Percentiles rank a stretch among this genome's conserved stretches.
Evolutionary conservation across 75 land plant genomes (phyloP).

Genomic region (Sequoia sempervirens): DNA sequence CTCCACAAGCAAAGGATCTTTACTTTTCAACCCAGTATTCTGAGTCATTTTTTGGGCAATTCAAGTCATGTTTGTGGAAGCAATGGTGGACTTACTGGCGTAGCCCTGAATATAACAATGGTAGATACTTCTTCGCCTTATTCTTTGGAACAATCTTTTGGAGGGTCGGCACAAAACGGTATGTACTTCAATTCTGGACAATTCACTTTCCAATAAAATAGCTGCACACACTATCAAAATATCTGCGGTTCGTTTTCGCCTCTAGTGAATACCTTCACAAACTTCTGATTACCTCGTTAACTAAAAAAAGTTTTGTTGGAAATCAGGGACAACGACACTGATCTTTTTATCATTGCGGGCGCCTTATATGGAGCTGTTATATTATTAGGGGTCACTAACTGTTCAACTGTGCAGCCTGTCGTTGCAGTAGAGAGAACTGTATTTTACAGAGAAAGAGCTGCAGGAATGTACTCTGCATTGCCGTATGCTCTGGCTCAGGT

Average conservation of each 20-base stretch:
- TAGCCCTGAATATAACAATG: conserved; percentile 81
- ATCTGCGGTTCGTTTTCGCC: not conserved
- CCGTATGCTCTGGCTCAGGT: conserved; percentile 69
- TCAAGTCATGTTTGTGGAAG: conserved; percentile 73
- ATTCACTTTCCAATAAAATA: not conserved
- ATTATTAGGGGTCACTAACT: conserved; percentile 42
- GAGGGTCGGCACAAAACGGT: conserved; percentile 64
- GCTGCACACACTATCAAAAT: not conserved
- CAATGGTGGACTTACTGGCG: conserved; percentile 83
- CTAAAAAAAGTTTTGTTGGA: conserved; percentile 27
- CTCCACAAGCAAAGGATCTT: conserved; percentile 57
- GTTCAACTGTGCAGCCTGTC: no score
- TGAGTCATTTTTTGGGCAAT: conserved; percentile 45
- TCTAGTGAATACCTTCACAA: not conserved
- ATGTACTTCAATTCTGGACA: conserved; percentile 2
- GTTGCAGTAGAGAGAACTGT: no score
- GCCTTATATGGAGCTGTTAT: conserved; percentile 71
- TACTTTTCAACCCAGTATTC: conserved; percentile 54
- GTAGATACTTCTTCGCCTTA: conserved; percentile 58
- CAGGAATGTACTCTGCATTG: no score
- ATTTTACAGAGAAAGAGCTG: no score
- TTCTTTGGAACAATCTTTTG: conserved; percentile 72
- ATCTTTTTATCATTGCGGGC: conserved; percentile 71
- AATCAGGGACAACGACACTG: conserved; percentile 57
- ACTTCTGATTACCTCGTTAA: not conserved